Percentiles rank a stretch among this genome's conserved stretches.
These are phyloP conservation scores for Taxawa tesnikishii DNA, from an alignment of 2,329 filamentous ascomycete genomes.

Conservation along the genomic window DNA sequence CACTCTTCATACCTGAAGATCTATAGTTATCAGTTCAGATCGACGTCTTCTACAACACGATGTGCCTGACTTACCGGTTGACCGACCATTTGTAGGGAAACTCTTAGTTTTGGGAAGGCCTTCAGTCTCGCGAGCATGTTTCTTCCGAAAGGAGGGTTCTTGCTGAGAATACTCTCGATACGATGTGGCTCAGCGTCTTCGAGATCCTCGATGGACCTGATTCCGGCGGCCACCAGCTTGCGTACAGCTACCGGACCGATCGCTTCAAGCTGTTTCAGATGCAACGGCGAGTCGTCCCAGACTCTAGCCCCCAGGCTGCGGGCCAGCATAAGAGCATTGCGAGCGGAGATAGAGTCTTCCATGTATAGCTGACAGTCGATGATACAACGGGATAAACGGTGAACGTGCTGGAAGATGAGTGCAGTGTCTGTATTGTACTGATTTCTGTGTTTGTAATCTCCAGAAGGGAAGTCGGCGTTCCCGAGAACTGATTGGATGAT, in stretches of 20 bases:
- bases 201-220: slow-evolving; percentile 61
- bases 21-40: slow-evolving; percentile 16
- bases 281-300: slow-evolving; percentile 73
- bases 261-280: slow-evolving; percentile 71
- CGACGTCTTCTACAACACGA: too few relatives aligned
- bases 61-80: slow-evolving; percentile 30
- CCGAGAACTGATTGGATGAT: slow-evolving; percentile 68
- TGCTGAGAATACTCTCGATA: slow-evolving; percentile 65
- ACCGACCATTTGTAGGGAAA: slow-evolving; percentile 39
- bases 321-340: slow-evolving; percentile 62
- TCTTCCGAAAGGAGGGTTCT: slow-evolving; percentile 72
- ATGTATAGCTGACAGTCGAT: slow-evolving; percentile 56
- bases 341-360: slow-evolving; percentile 54
- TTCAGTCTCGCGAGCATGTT: slow-evolving; percentile 53
- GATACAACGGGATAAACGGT: slow-evolving; percentile 61
- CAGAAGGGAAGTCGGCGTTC: slow-evolving; percentile 47
- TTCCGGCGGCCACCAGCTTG: slow-evolving; percentile 58
- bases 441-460: slow-evolving; percentile 42
- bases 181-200: slow-evolving; percentile 52
- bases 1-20: slow-evolving; percentile 24
- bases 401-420: slow-evolving; percentile 55
- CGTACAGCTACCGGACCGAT: slow-evolving; percentile 66
- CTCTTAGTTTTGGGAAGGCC: slow-evolving; percentile 57
- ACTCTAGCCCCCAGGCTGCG: slow-evolving; percentile 61
- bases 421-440: slow-evolving; percentile 49